These are phyloP conservation scores for Cytospora piceae DNA, from an alignment of 2,329 filamentous ascomycete species.

Conservation along the genomic window DNA sequence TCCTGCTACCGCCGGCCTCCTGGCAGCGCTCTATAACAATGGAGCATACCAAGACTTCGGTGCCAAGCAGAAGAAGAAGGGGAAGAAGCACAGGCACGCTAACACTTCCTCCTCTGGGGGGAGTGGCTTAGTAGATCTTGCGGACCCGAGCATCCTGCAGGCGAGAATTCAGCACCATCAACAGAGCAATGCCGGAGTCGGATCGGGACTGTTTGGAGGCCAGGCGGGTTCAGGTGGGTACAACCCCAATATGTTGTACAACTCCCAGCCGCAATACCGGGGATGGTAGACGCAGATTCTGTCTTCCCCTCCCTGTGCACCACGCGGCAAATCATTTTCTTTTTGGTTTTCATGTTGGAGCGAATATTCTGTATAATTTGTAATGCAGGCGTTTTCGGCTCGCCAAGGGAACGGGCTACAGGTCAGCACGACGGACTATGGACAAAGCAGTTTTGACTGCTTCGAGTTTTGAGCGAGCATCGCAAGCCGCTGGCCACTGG, in stretches of 20 bases:
- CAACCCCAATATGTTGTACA: slow-evolving; percentile 84
- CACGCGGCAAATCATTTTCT: slow-evolving; percentile 13
- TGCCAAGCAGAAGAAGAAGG: slow-evolving; percentile 99
- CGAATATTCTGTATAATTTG: slow-evolving; percentile 26
- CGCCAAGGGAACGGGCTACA: slow-evolving; percentile 28
- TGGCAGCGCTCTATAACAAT: slow-evolving; percentile 89
- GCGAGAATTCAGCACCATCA: slow-evolving; percentile 91
- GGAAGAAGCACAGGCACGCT: slow-evolving; percentile 99
- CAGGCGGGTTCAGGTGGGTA: slow-evolving; percentile 89
- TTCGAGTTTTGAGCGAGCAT: slow-evolving; percentile 34
- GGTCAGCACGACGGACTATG: slow-evolving; percentile 30
- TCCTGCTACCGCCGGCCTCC: slow-evolving; percentile 81
- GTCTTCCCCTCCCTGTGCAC: background rate
- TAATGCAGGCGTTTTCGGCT: slow-evolving; percentile 31
- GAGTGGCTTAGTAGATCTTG: slow-evolving; percentile 99
- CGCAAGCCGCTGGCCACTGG: slow-evolving; percentile 30
- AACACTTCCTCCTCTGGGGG: slow-evolving; percentile 99
- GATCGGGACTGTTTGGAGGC: slow-evolving; percentile 88
- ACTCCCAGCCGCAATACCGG: slow-evolving; percentile 60
- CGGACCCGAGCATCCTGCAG: slow-evolving; percentile 99
- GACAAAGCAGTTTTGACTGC: slow-evolving; percentile 27
- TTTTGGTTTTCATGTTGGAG: slow-evolving; percentile 22
- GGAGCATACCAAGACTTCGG: slow-evolving; percentile 88
- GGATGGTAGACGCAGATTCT: slow-evolving; percentile 58
- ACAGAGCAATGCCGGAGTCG: slow-evolving; percentile 79